Percentiles rank a stretch among this genome's conserved stretches.
Evolutionary conservation across 805 yeast species (phyloP).

Genomic region (Starmerella khaoyaiensis): DNA sequence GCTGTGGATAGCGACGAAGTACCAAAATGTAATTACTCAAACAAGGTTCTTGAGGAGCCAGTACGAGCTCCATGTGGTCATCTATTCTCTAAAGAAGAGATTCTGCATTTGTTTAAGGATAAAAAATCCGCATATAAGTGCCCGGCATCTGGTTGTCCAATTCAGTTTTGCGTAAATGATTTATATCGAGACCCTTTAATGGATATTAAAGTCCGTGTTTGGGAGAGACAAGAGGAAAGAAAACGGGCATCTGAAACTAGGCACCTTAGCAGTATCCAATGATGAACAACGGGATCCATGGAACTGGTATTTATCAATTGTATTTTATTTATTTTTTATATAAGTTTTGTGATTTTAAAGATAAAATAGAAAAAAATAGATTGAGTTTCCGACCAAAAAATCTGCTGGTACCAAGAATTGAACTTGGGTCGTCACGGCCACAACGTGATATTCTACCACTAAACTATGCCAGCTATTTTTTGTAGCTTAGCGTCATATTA

Average conservation of each 20-base stretch:
- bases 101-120: conserved; percentile 1
- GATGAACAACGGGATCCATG: neutral
- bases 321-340: conserved; percentile 3
- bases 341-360: neutral
- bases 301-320: neutral
- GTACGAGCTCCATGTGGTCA: conserved; percentile 18
- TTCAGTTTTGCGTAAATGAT: neutral
- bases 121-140: conserved; percentile 1
- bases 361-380: conserved; percentile 6
- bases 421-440: conserved; percentile 24
- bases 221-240: neutral
- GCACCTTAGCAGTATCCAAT: neutral
- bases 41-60: conserved; percentile 12
- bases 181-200: conserved; percentile 12
- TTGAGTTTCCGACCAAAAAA: no score
- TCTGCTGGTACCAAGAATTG: conserved; percentile 22
- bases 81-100: conserved; percentile 7
- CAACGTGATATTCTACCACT: conserved; percentile 23
- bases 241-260: neutral
- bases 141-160: conserved; percentile 14
- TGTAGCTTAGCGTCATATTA: neutral
- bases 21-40: no score
- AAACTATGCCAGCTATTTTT: conserved; percentile 19
- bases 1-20: conserved; percentile 6
- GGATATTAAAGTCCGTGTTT: conserved; percentile 5